Base-by-base conservation (phyloP, 176 grass and related monocot genomes). In the Hsuehochloa calcarea region DNA sequence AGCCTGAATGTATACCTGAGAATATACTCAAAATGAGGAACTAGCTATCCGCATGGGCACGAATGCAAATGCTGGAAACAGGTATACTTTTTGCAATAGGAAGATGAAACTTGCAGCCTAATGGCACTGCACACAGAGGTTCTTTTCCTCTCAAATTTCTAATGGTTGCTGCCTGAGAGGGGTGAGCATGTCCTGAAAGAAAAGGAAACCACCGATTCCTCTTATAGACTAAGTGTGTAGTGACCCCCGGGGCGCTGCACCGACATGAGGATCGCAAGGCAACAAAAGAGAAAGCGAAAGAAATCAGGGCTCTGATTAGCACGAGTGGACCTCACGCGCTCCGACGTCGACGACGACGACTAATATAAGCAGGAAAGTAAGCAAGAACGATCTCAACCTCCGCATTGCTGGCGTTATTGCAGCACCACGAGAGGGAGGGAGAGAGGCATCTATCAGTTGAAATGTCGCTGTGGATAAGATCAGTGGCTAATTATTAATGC, bases 401-500 rank as follows among this genome's bases (percentile, higher is more conserved):
- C 80, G 5, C 23, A 40, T 44, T 66, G 35, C 56, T 71, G n/a
- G 38, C 44, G 11, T 40, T 27, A 20, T 31, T 10, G 65, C 64
- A 13, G 39, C 22, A 51, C 67, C 59, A 65, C 0, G 70, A 70
- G 23, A 39, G 55, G 16, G 38, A 39, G 54, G 16, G 41, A 43
- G 54, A 43, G 3, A 29, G 68, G 65, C 72, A 82, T 86, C 54
- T 22, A 77, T 59, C 77, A 9, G 84, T 77, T 90, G 72, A 10
- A 64, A 43, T 19, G 84, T 90, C 88, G 55, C 88, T 82, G 65
- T 63, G 72, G 84, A 77, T 52, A 54, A 65, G 71, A 90, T 85
- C 63, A 43, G n/a, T 4, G 63, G 63, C 71, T 66, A 38, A 56
- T 67, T 54, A 34, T 46, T 71, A 46, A 60, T 68, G 20, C 64